These are phyloP conservation scores for Nakazawaea laoshanensis DNA, from an alignment of 805 yeast genomes.

Conservation along the genomic window DNA sequence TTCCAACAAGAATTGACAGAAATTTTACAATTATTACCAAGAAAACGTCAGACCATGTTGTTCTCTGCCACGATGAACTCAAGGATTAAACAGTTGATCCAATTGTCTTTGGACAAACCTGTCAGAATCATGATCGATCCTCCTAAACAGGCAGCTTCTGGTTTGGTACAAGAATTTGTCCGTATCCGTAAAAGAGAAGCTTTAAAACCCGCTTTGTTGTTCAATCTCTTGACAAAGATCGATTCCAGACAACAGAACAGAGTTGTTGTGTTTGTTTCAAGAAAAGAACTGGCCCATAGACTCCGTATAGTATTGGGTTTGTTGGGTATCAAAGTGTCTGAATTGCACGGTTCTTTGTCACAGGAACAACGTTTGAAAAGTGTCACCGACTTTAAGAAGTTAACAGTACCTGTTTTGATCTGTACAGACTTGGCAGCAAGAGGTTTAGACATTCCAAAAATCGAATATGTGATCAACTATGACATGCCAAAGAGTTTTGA, in stretches of 20 bases:
- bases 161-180: constrained; percentile 87
- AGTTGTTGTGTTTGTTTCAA: constrained; percentile 82
- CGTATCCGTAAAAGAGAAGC: constrained; percentile 87
- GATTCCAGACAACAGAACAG: constrained; percentile 59
- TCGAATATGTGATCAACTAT: constrained; percentile 87
- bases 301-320: constrained; percentile 70
- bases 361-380: constrained; percentile 91
- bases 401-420: constrained; percentile 77
- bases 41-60: constrained; percentile 85
- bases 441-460: constrained; percentile 98
- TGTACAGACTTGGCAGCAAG: constrained; percentile 99
- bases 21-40: constrained; percentile 78
- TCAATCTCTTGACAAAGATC: constrained; percentile 57
- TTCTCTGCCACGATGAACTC: constrained; percentile 99
- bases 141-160: constrained; percentile 90
- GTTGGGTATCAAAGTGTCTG: constrained; percentile 69
- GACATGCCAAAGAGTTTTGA: constrained; percentile 95
- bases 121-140: constrained; percentile 95
- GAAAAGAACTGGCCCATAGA: constrained; percentile 86
- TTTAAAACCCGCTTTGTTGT: constrained; percentile 76
- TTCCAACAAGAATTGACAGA: constrained; percentile 93
- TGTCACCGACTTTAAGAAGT: constrained; percentile 73
- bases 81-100: constrained; percentile 78
- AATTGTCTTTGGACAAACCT: constrained; percentile 82
- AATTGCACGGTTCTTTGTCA: constrained; percentile 73